Conservation (phyloP, 2,329 filamentous ascomycete species). For the Hypoxylon sp. region DNA sequence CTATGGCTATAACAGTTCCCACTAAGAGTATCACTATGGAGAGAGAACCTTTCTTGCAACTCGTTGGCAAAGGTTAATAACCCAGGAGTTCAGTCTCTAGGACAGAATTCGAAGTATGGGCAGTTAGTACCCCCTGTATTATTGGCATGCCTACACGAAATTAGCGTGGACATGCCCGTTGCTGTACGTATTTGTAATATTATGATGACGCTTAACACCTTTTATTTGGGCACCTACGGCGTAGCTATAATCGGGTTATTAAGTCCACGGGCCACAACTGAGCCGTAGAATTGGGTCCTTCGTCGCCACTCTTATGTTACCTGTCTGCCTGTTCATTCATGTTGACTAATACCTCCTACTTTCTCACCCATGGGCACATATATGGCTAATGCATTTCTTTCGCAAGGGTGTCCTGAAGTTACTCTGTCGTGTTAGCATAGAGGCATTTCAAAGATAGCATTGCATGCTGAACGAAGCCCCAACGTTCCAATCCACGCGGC, state of each 20-base stretch:
- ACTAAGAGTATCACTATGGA: too few species aligned
- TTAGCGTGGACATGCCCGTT: background rate
- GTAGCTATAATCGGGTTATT: background rate
- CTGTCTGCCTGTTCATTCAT: background rate
- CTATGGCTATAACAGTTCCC: too few species aligned
- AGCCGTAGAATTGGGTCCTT: background rate
- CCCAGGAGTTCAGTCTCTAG: too few species aligned
- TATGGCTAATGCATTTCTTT: too few species aligned
- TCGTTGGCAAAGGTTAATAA: background rate
- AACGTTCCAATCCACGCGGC: constrained; percentile 7
- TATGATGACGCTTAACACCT: background rate
- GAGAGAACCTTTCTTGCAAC: too few species aligned
- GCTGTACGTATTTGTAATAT: background rate
- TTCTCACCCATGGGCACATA: background rate
- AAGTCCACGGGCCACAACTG: background rate
- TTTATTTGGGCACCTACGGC: background rate
- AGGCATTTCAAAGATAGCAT: background rate
- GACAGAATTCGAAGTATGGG: background rate
- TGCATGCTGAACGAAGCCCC: background rate
- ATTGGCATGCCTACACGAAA: background rate
- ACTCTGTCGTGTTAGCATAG: background rate
- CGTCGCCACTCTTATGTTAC: background rate
- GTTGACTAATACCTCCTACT: background rate
- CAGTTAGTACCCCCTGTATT: background rate
- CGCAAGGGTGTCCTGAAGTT: background rate